Percentiles rank a stretch among this genome's conserved stretches.
These are phyloP conservation scores for Penicillium sp. DNA, from an alignment of 2,329 filamentous ascomycete genomes.

Conservation along the genomic window DNA sequence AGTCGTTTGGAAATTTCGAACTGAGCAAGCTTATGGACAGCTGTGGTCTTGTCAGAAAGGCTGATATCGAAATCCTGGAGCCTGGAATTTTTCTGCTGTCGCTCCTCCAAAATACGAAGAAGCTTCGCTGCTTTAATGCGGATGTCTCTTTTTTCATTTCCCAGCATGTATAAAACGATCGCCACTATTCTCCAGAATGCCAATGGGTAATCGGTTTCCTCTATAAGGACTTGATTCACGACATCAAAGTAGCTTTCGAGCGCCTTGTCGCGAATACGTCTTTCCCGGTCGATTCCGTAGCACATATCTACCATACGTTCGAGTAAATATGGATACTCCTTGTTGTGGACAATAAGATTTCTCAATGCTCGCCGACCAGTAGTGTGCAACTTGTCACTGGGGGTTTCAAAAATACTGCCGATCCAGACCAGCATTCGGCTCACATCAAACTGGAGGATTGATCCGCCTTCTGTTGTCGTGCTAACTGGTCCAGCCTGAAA, in stretches of 20 bases:
- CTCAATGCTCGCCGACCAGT: slow-evolving; percentile 85
- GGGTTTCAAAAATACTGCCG: slow-evolving; percentile 86
- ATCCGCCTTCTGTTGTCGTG: slow-evolving; percentile 81
- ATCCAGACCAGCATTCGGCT: slow-evolving; percentile 93
- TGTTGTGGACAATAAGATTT: slow-evolving; percentile 87
- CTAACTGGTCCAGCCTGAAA: slow-evolving; percentile 64
- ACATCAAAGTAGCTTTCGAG: slow-evolving; percentile 95
- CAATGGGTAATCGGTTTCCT: slow-evolving; percentile 75
- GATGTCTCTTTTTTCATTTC: slow-evolving; percentile 85
- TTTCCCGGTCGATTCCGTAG: slow-evolving; percentile 65
- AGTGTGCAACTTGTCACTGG: slow-evolving; percentile 85
- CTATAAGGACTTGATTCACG: slow-evolving; percentile 78
- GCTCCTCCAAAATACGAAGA: slow-evolving; percentile 74
- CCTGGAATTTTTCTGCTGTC: slow-evolving; percentile 80
- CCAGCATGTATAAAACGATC: slow-evolving; percentile 84
- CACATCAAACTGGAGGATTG: slow-evolving; percentile 86
- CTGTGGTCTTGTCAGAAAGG: slow-evolving; percentile 96
- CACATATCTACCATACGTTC: slow-evolving; percentile 90
- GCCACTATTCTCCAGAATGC: slow-evolving; percentile 89
- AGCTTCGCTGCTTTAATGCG: slow-evolving; percentile 81
- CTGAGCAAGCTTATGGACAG: slow-evolving; percentile 94
- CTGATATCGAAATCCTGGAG: slow-evolving; percentile 97
- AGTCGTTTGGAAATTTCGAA: slow-evolving; percentile 93
- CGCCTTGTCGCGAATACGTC: slow-evolving; percentile 53
- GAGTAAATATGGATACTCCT: slow-evolving; percentile 77